Conservation (phyloP, 2,329 filamentous ascomycete genomes). For the Mariannaea sp. region DNA sequence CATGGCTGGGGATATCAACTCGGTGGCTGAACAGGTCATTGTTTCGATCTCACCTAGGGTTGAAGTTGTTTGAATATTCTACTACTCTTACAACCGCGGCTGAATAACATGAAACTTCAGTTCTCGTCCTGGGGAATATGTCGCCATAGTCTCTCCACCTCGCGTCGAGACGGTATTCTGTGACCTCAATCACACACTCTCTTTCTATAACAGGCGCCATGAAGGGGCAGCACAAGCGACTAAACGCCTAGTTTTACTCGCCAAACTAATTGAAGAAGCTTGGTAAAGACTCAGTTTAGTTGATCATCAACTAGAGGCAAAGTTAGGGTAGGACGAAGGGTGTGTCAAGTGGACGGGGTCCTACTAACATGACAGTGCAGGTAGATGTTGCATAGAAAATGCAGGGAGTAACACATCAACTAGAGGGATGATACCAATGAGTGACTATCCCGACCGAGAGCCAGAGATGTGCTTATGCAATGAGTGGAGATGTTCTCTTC, state of each 20-base stretch:
- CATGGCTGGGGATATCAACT: too few species aligned
- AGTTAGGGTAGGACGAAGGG: slow-evolving; percentile 3
- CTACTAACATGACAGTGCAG: slow-evolving; percentile 20
- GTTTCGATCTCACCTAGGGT: too few species aligned
- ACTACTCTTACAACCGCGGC: too few species aligned
- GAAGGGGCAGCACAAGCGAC: too few species aligned
- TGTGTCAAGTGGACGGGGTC: neutral
- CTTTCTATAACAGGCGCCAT: slow-evolving; percentile 7
- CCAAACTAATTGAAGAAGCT: slow-evolving; percentile 17
- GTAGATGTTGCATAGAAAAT: slow-evolving; percentile 19
- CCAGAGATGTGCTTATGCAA: slow-evolving; percentile 10
- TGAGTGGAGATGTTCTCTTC: neutral
- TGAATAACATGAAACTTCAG: slow-evolving; percentile 4
- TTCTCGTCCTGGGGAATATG: slow-evolving; percentile 22
- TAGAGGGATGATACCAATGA: slow-evolving; percentile 27
- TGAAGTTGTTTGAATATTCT: too few species aligned
- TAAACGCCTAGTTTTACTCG: slow-evolving; percentile 7
- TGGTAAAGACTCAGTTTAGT: slow-evolving; percentile 30
- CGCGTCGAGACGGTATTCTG: slow-evolving; percentile 34
- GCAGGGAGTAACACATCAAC: slow-evolving; percentile 33
- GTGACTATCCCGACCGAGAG: slow-evolving; percentile 30
- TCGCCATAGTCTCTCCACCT: slow-evolving; percentile 34
- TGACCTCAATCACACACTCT: slow-evolving; percentile 1
- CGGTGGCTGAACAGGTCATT: too few species aligned
- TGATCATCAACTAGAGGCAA: too few species aligned